A percentile compares a stretch with the other conserved stretches of the same genome.
Evolutionary conservation across 2,329 filamentous ascomycete genomes (phyloP).

Genomic region (Ilyonectria sp.): DNA sequence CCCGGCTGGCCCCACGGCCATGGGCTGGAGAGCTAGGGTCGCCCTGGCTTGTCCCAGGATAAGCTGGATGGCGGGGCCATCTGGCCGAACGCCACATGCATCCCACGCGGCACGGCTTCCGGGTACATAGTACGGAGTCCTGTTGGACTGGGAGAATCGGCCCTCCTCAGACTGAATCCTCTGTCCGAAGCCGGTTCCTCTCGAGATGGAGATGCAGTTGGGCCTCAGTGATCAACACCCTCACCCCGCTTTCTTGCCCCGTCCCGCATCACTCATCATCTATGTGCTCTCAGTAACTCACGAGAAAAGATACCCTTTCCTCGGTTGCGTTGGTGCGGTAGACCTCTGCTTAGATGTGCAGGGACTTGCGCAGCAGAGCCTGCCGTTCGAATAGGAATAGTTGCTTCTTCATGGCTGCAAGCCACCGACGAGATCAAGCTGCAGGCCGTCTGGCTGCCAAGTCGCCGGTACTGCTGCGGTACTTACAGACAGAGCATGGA

Average conservation of each 20-base stretch:
- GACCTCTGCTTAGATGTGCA: conserved; percentile 23
- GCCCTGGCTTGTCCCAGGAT: conserved; percentile 40
- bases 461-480: conserved; percentile 31
- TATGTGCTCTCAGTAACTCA: neutral
- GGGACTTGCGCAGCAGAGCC: conserved; percentile 18
- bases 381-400: conserved; percentile 33
- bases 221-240: neutral
- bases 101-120: conserved; percentile 43
- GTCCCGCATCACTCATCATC: neutral
- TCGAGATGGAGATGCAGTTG: conserved; percentile 8
- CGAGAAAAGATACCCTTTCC: conserved; percentile 1
- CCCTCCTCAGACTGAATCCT: conserved; percentile 11
- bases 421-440: conserved; percentile 37
- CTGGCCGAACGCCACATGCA: conserved; percentile 45
- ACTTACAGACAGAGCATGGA: conserved; percentile 10
- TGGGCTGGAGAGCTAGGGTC: conserved; percentile 38
- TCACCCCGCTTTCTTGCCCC: neutral
- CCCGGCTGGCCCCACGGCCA: conserved; percentile 38
- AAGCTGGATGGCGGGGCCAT: conserved; percentile 41
- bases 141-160: conserved; percentile 12
- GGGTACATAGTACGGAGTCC: conserved; percentile 22
- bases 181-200: conserved; percentile 5
- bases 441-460: conserved; percentile 30
- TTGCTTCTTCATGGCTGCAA: conserved; percentile 34
- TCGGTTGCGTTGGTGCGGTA: conserved; percentile 20